A percentile compares a stretch with the other conserved stretches of the same genome.
phyloP scores from a whole-genome alignment of 192 early-diverging fungal genomes.

The Coemansia sp. region DNA sequence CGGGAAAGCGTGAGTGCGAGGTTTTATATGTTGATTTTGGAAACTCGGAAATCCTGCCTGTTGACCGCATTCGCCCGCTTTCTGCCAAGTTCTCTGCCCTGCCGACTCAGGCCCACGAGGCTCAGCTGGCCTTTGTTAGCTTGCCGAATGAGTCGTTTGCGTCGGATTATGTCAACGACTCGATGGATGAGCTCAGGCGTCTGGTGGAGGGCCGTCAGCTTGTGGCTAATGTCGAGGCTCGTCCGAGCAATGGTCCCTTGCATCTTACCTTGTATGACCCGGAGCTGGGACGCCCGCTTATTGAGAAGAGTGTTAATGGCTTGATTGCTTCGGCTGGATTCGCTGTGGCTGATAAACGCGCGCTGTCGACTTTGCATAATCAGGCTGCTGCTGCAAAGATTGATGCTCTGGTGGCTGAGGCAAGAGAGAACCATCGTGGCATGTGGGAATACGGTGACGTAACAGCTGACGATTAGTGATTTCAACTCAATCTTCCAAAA shows the following conservation, averaged over 20 bases:
- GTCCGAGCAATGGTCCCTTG: constrained; percentile 56
- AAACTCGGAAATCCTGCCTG: constrained; percentile 81
- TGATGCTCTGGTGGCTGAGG: constrained; percentile 46
- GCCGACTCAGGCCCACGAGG: constrained; percentile 79
- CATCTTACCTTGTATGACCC: constrained; percentile 74
- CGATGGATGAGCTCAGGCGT: constrained; percentile 71
- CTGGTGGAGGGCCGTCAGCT: constrained; percentile 65
- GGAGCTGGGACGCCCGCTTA: constrained; percentile 54
- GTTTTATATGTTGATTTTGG: constrained; percentile 95
- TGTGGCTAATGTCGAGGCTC: constrained; percentile 75
- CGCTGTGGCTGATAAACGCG: constrained; percentile 55
- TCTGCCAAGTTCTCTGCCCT: constrained; percentile 70
- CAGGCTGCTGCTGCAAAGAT: constrained; percentile 28
- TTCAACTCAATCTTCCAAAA: too few relatives aligned
- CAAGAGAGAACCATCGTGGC: constrained; percentile 37
- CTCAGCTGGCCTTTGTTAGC: constrained; percentile 80
- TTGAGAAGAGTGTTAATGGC: constrained; percentile 70
- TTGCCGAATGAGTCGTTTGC: constrained; percentile 58
- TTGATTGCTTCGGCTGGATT: constrained; percentile 68
- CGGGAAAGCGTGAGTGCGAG: constrained; percentile 61
- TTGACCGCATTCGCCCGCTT: constrained; percentile 74
- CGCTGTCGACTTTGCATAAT: constrained; percentile 39
- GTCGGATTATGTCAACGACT: constrained; percentile 78
- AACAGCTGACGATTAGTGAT: constrained; percentile 28
- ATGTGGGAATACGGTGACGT: constrained; percentile 55